These are phyloP conservation scores for Wallacemonas sp. DNA, from an alignment of 208 protist genomes.

Conservation along the genomic window DNA sequence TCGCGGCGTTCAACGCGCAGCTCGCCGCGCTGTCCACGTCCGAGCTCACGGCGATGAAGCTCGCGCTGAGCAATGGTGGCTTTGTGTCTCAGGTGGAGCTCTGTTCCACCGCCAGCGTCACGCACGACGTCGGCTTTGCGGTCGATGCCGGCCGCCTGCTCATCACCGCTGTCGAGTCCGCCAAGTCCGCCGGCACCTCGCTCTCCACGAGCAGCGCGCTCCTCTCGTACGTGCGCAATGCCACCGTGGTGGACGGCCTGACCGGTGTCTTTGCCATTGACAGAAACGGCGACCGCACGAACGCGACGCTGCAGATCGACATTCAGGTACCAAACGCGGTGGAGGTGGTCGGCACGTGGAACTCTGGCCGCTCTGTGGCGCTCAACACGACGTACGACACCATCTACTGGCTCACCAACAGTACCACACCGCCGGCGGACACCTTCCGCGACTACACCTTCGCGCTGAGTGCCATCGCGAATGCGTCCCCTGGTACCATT, in stretches of 20 bases:
- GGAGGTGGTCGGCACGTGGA: conserved; percentile 73
- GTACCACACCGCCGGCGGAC: conserved; percentile 51
- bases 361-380: conserved; percentile 30
- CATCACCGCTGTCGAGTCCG: conserved; percentile 58
- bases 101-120: conserved; percentile 50
- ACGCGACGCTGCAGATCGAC: conserved; percentile 58
- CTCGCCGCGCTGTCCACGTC: conserved; percentile 29
- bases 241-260: conserved; percentile 53
- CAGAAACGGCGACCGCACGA: conserved; percentile 64
- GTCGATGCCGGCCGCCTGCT: conserved; percentile 74
- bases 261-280: conserved; percentile 72
- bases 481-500: conserved; percentile 79
- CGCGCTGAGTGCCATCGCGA: conserved; percentile 60
- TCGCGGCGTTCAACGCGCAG: conserved; percentile 46
- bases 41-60: conserved; percentile 33
- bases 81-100: conserved; percentile 52
- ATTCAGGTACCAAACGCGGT: conserved; percentile 54
- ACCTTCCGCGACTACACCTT: conserved; percentile 87
- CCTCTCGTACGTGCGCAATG: conserved; percentile 49
- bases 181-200: conserved; percentile 37
- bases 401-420: conserved; percentile 77
- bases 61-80: conserved; percentile 55
- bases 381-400: conserved; percentile 32
- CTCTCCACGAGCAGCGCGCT: conserved; percentile 55
- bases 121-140: conserved; percentile 55